Evolutionary conservation across 1,139 yeast genomes (phyloP), one percentile per base, ranked within the genome.

Genomic region (Kodamaea fungicola): DNA sequence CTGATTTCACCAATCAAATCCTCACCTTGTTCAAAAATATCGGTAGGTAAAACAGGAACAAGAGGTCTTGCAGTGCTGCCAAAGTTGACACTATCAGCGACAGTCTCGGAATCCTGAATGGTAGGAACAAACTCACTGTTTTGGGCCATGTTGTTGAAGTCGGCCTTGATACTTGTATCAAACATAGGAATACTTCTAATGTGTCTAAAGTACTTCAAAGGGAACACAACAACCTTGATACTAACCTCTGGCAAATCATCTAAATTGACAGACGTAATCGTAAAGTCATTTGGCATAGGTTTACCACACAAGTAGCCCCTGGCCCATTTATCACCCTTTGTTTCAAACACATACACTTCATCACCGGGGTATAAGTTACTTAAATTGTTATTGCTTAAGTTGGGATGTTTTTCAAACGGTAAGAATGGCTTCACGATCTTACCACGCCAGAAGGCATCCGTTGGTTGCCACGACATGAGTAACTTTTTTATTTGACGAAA

Each of bases 281-380:
- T 74, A 56, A 79, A 83, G 53, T 82, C 87, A 33, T 77, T 73
- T 2, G 92, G 92, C 42, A 79, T 64, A 4, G 90, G 88, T 45
- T 76, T 74, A 32, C 74, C 52, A 30, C 79, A 66, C 4, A 77
- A 71, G 57, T 87, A 86, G 12, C 90, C 96, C 51, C 96, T 72
- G 27, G 82, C 89, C 96, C 96, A 87, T 43, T 75, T 75, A 10
- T 70, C 69, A 32, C 66, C 67, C 46, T 75, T 76, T 23, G 80
- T 69, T 57, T 88, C 96, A 53, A 88, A 85, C 26, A 86, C 67
- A 57, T 76, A 86, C 23, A 86, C 80, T 45, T 83, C 86, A 55
- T 88, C 95, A 27, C 96, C 96, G 13, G 88, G 83, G 52, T 80
- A 82, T 38, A 87, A 59, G 50, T 83, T 78, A 44, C 64, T 66